Base-by-base conservation (phyloP, 345 rosid genomes). In the Linum tenue region DNA sequence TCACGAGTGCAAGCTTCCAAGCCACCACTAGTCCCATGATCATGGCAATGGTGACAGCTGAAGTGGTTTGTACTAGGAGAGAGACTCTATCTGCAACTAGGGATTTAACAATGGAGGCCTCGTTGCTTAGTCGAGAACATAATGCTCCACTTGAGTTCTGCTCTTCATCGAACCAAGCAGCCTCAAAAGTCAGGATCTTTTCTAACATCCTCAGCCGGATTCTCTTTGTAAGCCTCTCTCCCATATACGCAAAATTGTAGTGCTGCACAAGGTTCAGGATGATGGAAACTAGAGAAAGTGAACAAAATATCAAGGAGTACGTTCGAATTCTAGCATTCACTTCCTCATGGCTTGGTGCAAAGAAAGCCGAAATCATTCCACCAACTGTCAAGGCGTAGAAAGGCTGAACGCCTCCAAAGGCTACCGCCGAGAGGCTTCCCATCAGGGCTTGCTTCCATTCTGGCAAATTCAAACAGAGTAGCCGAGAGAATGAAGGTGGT, bases 131-230 rank as follows among this genome's bases (percentile, higher is more conserved):
- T 66, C 89, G 76, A 10, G 86, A 77, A 70, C 89, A 83, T 35
- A 90, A 78, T 15, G 84, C 90, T 48, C 95, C 90, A 35, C 86
- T 88, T 0, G 86, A 83, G 68, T 90, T 88, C 67, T 83, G 74
- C 75, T 90, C 95, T 67, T 77, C 80, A 57, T 88, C 97, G 22
- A 90, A 88, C 95, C 97, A 90, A 8, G 90, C 92, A 0, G 92
- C 66, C 75, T 90, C 97, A 31, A 88, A 90, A 5, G 89, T 74
- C 70, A 90, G 63, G 5, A 86, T 83, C 66, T 83, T 88, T 66
- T 83, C 83, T 0, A 90, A 82, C 95, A 88, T 88, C 71, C 76
- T 76, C 72, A 81, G 48, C 9, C 90, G 67, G 59, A 90, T 83
- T 65, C 95, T 82, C 80, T 75, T 79, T 2, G 88, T 90, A 56